Conservation (phyloP, 805 yeast species). For the Saturnispora saitoi region DNA sequence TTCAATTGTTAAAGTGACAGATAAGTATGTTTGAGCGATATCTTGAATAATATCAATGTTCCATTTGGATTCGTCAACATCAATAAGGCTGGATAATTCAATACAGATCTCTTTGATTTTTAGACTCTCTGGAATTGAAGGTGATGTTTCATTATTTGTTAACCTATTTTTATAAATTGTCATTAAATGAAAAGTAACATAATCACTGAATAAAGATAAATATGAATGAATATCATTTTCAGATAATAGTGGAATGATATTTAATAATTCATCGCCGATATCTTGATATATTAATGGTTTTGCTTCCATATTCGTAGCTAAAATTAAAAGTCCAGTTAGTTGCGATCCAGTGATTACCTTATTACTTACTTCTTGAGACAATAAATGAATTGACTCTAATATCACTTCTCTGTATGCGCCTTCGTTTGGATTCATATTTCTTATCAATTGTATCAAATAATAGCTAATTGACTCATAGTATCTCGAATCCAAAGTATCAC, state of each 20-base stretch:
- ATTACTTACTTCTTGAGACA: not conserved
- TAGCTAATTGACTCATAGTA: slow-evolving; percentile 19
- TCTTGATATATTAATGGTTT: not conserved
- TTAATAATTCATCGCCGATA: slow-evolving; percentile 4
- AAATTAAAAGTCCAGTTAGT: not conserved
- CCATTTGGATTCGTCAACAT: not conserved
- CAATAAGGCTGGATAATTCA: not conserved
- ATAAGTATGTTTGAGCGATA: not conserved
- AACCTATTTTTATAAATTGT: not conserved
- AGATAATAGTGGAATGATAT: not conserved
- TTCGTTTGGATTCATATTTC: slow-evolving; percentile 10
- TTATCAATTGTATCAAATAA: slow-evolving; percentile 16
- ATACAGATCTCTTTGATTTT: not conserved
- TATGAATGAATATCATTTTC: slow-evolving; percentile 8
- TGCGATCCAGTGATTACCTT: not conserved
- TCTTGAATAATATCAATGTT: not conserved
- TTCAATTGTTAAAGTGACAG: not conserved
- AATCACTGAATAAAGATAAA: not conserved
- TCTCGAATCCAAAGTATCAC: not conserved
- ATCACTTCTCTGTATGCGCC: slow-evolving; percentile 3
- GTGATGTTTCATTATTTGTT: not conserved
- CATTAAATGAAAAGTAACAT: slow-evolving; percentile 3
- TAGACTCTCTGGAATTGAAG: not conserved
- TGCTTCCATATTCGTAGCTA: not conserved
- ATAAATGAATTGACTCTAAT: slow-evolving; percentile 2